Base-by-base conservation (phyloP, 2,329 filamentous ascomycete species). In the Claviceps capensis region DNA sequence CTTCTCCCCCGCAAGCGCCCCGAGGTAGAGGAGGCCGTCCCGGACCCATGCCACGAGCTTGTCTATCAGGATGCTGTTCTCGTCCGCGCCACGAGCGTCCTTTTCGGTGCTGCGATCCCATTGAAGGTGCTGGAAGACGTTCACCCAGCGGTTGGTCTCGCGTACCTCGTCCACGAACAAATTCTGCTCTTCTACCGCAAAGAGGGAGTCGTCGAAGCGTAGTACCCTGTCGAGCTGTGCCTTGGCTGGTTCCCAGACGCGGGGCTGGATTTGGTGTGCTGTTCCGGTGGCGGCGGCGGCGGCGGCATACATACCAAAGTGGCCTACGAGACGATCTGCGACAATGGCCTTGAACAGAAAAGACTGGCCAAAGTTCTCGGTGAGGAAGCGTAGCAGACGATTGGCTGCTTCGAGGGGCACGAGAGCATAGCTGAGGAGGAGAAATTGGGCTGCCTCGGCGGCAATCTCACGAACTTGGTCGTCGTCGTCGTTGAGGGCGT, bases 181-280 rank as follows among this genome's bases (percentile, higher is more conserved):
- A 63, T 98, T 98, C 64, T 95, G 89, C 64, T 94, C 90, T 67
- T 98, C 93, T 52, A 88, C 77, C 0, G 79, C 83, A 63, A 98
- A 98, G 0, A 98, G 77, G 3, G 82, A 74, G 56, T 82, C 78
- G 61, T 87, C 78, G 58, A 76, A 71, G 52, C 69, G 66, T 60
- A 80, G 64, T 4, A 77, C 74, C 8, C 63, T 56, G 3, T 61
- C 55, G 19, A 83, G 67, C 52, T 75, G 70, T 1, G 58, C 49
- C 23, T 62, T 61, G 0, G 71, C 69, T 0, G 69, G 49, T 5
- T 57, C 43, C 61, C 54, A 56, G n/a, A 11, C 7, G 14, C 1
- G 43, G 17, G 48, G 48, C 46, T 13, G 42, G 2, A 23, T 14
- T 7, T 22, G 42, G 19, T 14, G 19, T 19, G 37, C 22, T 49